These are phyloP conservation scores for Capsicum rhomboideum DNA, from an alignment of 257 asterid species.

Conservation along the genomic window DNA sequence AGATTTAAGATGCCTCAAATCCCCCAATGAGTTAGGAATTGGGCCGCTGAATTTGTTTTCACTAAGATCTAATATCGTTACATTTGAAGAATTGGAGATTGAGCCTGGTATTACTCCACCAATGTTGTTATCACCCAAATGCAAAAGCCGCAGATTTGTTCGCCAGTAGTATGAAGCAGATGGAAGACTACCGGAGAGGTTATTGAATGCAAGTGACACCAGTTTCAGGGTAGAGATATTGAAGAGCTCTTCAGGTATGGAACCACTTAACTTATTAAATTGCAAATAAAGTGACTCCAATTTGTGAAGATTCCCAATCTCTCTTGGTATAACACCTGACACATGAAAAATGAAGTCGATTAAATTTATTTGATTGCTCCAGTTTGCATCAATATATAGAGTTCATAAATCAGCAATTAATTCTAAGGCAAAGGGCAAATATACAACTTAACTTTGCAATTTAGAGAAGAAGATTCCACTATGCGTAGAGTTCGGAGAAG, in stretches of 20 bases:
- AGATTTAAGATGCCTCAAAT: slow-evolving; percentile 11
- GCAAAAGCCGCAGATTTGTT: slow-evolving; percentile 16
- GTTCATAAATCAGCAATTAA: too few species aligned
- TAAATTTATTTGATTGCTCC: too few species aligned
- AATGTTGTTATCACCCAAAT: slow-evolving; percentile 6
- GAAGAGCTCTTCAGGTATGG: slow-evolving; percentile 2
- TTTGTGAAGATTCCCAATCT: too few species aligned
- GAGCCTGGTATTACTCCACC: slow-evolving; percentile 18
- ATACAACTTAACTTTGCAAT: too few species aligned
- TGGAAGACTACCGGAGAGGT: slow-evolving; percentile 17
- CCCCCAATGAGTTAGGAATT: slow-evolving; percentile 21
- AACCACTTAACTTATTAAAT: too few species aligned
- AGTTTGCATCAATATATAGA: not conserved
- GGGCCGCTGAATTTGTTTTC: slow-evolving; percentile 15
- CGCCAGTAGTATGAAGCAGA: slow-evolving; percentile 3
- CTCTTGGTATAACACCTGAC: not conserved
- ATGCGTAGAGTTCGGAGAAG: too few species aligned
- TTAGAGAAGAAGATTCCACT: too few species aligned
- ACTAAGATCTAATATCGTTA: slow-evolving; percentile 7
- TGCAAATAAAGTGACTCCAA: too few species aligned
- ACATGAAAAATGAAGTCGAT: too few species aligned
- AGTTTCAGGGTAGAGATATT: slow-evolving; percentile 17
- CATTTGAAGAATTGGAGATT: slow-evolving; percentile 20
- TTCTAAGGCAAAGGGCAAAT: too few species aligned
- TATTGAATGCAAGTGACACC: slow-evolving; percentile 12